Evolutionary conservation across 2,329 filamentous ascomycete species (phyloP), one percentile per base, ranked within the genome.

Genomic region (Tolypocladium tundrense): DNA sequence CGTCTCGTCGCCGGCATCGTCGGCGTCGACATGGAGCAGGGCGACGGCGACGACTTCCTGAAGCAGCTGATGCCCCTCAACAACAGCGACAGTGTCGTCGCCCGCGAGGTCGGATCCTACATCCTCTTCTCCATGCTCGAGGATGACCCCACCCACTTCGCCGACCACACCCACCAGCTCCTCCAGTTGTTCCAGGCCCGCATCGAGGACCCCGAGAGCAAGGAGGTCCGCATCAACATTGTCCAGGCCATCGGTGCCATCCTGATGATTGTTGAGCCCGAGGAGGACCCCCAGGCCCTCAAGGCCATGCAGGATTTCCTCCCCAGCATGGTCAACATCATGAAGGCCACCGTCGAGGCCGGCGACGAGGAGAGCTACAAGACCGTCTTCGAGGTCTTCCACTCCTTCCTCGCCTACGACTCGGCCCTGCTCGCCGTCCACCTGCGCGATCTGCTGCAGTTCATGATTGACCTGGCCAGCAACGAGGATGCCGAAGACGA

Each of bases 371-470:
- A 96, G 70, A 88, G 88, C 70, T 87, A 89, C 65, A 90, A 93
- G 79, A 87, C 93, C 70, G 85, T 91, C 33, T 99, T 97, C 66
- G 94, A 97, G 71, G 91, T 96, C 64, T 96, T 97, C 83, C 94
- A 97, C 78, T 94, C 90, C 55, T 87, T 97, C 67, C 83, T 99
- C 57, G 89, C 88, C 62, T 96, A 91, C 72, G 93, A 97, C 71
- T 88, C 90, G 37, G 84, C 90, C 53, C 83, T 97, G 55, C 79
- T 97, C 56, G 88, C 87, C 63, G 80, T 84, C 57, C 92, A 97
- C 76, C 90, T 99, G 69, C 90, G 88, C 70, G 91, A 97, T 67
- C 82, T 99, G 10, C 81, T 97, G 60, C 84, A 88, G 65, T 96
- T 97, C 79, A 97, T 97, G 90, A 88, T 96, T 67, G 87, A 94